Conservation (phyloP, 1,284 basidiomycete genomes). For the Ceratobasidium sp. region DNA sequence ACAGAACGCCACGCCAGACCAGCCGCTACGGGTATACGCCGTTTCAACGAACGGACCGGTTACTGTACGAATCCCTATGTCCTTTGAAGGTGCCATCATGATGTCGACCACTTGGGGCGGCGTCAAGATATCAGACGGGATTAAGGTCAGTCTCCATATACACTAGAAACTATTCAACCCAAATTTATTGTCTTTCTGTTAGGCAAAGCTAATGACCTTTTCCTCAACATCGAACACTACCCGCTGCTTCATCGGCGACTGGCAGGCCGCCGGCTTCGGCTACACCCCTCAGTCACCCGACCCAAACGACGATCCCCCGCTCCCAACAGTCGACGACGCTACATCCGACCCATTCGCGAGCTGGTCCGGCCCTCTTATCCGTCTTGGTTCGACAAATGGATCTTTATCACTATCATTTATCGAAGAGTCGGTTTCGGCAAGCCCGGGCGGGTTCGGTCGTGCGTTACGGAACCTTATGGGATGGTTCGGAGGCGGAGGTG, state of each 20-base stretch:
- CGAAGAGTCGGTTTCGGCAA: not conserved
- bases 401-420: slow-evolving; percentile 1
- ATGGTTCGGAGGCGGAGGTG: not conserved
- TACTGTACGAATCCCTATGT: not conserved
- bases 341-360: slow-evolving; percentile 6
- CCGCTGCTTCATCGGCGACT: slow-evolving; percentile 32
- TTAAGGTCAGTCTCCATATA: slow-evolving; percentile 5
- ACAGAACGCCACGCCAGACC: slow-evolving; percentile 1
- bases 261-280: slow-evolving; percentile 1
- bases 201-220: slow-evolving; percentile 27
- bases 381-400: slow-evolving; percentile 1
- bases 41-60: slow-evolving; percentile 6
- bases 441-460: not conserved
- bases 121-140: slow-evolving; percentile 10
- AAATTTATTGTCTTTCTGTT: not conserved
- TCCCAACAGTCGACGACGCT: not conserved
- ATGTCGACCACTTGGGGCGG: slow-evolving; percentile 14
- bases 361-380: slow-evolving; percentile 19
- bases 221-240: slow-evolving; percentile 19
- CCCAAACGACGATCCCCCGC: slow-evolving; percentile 6
- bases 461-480: not conserved
- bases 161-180: not conserved
- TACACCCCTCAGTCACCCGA: not conserved
- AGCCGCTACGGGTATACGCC: slow-evolving; percentile 10
- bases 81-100: slow-evolving; percentile 20